These are phyloP conservation scores for Oryza meyeriana DNA, from an alignment of 176 grass and related monocot genomes.

Conservation along the genomic window DNA sequence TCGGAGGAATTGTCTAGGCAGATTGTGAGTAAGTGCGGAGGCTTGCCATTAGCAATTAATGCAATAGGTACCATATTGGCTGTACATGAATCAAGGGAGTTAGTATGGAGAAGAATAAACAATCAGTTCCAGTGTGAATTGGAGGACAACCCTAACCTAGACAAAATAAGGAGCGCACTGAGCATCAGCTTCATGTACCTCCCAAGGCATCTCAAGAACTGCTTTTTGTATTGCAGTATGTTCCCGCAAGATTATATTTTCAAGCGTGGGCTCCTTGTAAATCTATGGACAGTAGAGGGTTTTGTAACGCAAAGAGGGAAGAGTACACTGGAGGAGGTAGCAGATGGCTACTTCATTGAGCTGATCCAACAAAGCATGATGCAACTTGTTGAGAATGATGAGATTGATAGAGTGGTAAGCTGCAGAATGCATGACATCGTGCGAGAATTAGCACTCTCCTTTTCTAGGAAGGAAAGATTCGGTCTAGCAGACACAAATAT, in stretches of 20 bases:
- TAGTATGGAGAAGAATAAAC: not conserved
- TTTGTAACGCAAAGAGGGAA: not conserved
- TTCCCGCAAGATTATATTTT: not conserved
- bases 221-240: slow-evolving; percentile 21
- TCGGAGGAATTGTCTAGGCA: not conserved
- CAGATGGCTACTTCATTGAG: slow-evolving; percentile 9
- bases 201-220: slow-evolving; percentile 7
- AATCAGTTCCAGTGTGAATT: not conserved
- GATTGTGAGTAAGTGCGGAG: not conserved
- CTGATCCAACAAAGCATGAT: slow-evolving; percentile 4
- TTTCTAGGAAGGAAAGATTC: not conserved
- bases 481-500: not conserved
- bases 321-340: slow-evolving; percentile 12
- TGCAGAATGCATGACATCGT: not conserved
- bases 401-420: not conserved
- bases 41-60: not conserved
- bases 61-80: not conserved
- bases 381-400: not conserved
- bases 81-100: not conserved
- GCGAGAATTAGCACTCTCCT: not conserved
- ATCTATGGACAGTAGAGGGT: slow-evolving; percentile 17
- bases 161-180: not conserved
- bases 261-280: not conserved
- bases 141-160: not conserved
- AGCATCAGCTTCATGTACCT: not conserved